Base-by-base conservation (phyloP, 2,329 filamentous ascomycete genomes). In the Aspergillus sp. region DNA sequence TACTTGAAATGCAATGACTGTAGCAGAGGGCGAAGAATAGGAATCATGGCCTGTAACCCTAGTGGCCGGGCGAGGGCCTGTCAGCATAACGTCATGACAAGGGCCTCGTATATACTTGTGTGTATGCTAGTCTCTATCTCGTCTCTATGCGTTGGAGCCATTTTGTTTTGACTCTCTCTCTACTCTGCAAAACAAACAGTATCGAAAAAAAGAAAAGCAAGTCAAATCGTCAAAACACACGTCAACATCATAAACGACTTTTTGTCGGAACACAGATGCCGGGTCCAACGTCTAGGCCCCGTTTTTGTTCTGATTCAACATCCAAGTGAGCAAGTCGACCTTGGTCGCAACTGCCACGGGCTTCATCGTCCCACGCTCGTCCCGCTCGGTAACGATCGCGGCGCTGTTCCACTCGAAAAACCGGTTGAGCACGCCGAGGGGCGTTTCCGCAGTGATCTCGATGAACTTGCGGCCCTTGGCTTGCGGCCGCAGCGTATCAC, bases 371-470 rank as follows among this genome's bases (percentile, higher is more conserved):
- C 66, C 74, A 38, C 69, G 62, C 34, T 68, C 64, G 36, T 72
- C 71, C 25, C 75, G 72, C 59, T 96, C 88, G 0, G 89, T 98
- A 3, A 98, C 86, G 30, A 98, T 78, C 0, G 91, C 91, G 0
- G 91, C 89, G 47, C 83, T 91, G 63, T 98, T 96, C 86, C 91
- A 96, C 65, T 96, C 86, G 44, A 96, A 86, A 65, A 98, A 98
- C 52, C 83, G 79, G 67, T 86, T 89, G 33, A 98, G 71, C 27
- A 82, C 80, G 29, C 74, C 75, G 24, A 98, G 70, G 3, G 82
- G 82, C 1, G 91, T 98, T 45, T 95, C 84, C 56, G 82, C 69
- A 5, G 91, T 96, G 54, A 98, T 94, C 63, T 96, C 83, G 31
- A 96, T 82, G 62, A 94, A 98, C 53, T 82, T 78, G 37, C 79